A percentile compares a stretch with the other conserved stretches of the same genome.
Evolutionary conservation across 169 alveolate species (phyloP).

Genomic region (Plasmodium yoelii): DNA sequence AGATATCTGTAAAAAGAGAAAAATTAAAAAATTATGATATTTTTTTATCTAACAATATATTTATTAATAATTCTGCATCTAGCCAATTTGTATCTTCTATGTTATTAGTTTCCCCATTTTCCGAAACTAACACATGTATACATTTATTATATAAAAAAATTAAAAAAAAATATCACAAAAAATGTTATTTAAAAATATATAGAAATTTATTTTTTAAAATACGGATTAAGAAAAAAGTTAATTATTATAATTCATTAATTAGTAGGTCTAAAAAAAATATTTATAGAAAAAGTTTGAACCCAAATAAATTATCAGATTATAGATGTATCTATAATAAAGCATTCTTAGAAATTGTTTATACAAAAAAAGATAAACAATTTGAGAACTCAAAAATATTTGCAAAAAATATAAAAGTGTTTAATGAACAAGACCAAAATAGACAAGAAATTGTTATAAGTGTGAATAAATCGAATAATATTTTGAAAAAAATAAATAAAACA

Average conservation of each 20-base stretch:
- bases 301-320: background rate
- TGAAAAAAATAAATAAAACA: background rate
- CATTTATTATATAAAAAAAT: slow-evolving; percentile 9
- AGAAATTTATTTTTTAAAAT: too few species aligned
- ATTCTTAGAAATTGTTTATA: background rate
- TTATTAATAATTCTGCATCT: slow-evolving; percentile 11
- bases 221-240: too few species aligned
- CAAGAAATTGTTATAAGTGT: too few species aligned
- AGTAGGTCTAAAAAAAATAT: background rate
- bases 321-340: too few species aligned
- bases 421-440: background rate
- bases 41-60: background rate
- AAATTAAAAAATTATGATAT: background rate
- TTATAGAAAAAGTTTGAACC: background rate
- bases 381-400: background rate
- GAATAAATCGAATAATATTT: background rate
- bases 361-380: background rate
- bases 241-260: background rate
- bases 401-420: background rate
- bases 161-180: background rate
- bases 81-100: slow-evolving; percentile 57
- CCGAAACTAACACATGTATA: slow-evolving; percentile 24
- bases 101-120: slow-evolving; percentile 14
- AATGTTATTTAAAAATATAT: too few species aligned
- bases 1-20: slow-evolving; percentile 6